Conservation (phyloP, 768 basidiomycete genomes). For the Lactifluus pinguis region DNA sequence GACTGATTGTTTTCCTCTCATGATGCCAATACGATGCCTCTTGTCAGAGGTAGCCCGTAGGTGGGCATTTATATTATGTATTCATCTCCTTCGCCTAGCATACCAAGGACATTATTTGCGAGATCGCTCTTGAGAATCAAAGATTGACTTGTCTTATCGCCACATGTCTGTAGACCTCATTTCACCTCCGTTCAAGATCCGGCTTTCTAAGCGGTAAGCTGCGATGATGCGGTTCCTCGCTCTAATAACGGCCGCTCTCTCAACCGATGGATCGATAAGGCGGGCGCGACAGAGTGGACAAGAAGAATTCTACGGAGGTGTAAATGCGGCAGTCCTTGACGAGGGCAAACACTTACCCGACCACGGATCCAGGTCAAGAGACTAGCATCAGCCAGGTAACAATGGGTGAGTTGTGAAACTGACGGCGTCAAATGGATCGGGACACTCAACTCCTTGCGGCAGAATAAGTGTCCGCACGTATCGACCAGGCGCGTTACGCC, state of each 20-base stretch:
- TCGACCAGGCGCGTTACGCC: conserved; percentile 54
- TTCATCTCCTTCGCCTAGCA: neutral
- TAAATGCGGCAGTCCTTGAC: conserved; percentile 7
- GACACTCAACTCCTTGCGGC: conserved; percentile 61
- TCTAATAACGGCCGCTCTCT: neutral
- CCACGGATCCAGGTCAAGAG: conserved; percentile 18
- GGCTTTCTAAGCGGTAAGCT: conserved; percentile 5
- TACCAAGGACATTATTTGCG: conserved; percentile 8
- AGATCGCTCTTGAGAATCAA: neutral
- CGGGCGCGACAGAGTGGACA: conserved; percentile 57
- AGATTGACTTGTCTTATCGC: neutral
- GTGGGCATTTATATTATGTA: conserved; percentile 1
- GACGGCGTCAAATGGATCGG: neutral
- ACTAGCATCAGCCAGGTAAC: neutral
- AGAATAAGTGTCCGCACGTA: conserved; percentile 56
- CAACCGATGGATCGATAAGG: conserved; percentile 25
- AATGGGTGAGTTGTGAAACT: neutral
- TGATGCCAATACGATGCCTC: neutral
- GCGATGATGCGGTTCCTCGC: conserved; percentile 6
- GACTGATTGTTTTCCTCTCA: neutral
- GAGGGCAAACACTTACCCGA: conserved; percentile 4
- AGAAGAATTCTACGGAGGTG: conserved; percentile 42
- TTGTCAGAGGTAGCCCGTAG: neutral
- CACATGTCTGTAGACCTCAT: neutral
- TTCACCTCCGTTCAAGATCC: neutral